These are phyloP conservation scores for Skeletonema tropicum DNA, from an alignment of 108 stramenopile genomes.

Conservation along the genomic window DNA sequence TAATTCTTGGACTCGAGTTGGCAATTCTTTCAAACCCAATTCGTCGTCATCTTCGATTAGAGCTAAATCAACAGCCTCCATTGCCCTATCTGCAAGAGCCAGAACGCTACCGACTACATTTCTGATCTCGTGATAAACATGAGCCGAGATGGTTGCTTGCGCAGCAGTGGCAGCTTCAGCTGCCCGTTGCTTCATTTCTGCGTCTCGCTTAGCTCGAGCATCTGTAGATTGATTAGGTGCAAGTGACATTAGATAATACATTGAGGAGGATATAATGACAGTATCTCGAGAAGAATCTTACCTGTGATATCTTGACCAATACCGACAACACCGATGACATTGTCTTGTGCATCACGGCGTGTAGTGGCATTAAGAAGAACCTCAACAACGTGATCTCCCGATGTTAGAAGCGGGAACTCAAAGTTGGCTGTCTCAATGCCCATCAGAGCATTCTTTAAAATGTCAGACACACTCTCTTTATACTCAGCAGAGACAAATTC, in stretches of 20 bases:
- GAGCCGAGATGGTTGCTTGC: conserved; percentile 46
- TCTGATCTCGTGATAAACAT: conserved; percentile 56
- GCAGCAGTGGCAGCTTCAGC: conserved; percentile 51
- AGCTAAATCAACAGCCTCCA: conserved; percentile 47
- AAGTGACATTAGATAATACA: not conserved
- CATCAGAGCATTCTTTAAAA: conserved; percentile 41
- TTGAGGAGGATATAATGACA: conserved; percentile 17
- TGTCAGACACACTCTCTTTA: conserved; percentile 33
- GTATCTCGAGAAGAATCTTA: conserved; percentile 12
- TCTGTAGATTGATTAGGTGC: conserved; percentile 19
- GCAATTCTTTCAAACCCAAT: conserved; percentile 25
- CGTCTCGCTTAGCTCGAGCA: conserved; percentile 49
- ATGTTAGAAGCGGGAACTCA: conserved; percentile 41
- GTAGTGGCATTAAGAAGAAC: conserved; percentile 80
- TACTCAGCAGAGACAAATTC: conserved; percentile 46
- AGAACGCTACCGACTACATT: conserved; percentile 49
- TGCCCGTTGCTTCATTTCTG: conserved; percentile 43
- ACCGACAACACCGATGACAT: conserved; percentile 52
- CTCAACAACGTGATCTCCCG: conserved; percentile 39
- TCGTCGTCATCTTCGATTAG: conserved; percentile 43
- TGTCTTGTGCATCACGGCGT: conserved; percentile 65
- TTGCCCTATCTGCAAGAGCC: conserved; percentile 49
- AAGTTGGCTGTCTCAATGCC: conserved; percentile 53
- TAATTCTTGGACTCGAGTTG: conserved; percentile 39
- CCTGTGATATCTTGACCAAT: conserved; percentile 38